phyloP scores from a whole-genome alignment of 2,329 filamentous ascomycete genomes.

The Colletotrichum filicis region DNA sequence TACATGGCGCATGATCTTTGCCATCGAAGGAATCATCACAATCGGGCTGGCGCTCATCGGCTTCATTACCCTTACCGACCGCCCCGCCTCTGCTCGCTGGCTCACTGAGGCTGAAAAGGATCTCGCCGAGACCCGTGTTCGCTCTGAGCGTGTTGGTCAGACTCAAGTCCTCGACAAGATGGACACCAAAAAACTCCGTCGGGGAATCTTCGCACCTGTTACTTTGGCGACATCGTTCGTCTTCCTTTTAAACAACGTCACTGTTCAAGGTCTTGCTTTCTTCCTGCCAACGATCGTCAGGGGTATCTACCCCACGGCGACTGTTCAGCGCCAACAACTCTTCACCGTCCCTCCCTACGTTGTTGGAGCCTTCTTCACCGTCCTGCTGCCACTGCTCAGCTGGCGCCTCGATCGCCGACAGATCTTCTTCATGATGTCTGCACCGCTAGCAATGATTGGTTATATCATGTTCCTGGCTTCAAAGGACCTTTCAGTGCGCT shows the following conservation, averaged over 20 bases:
- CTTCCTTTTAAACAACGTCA: slow-evolving; percentile 74
- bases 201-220: slow-evolving; percentile 69
- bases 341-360: slow-evolving; percentile 74
- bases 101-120: slow-evolving; percentile 71
- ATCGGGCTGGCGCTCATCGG: slow-evolving; percentile 62
- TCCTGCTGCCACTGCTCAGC: slow-evolving; percentile 66
- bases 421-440: slow-evolving; percentile 64
- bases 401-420: slow-evolving; percentile 65
- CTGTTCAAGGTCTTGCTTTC: slow-evolving; percentile 74
- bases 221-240: slow-evolving; percentile 65
- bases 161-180: slow-evolving; percentile 72
- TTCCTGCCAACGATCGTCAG: slow-evolving; percentile 73
- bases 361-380: slow-evolving; percentile 69
- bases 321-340: slow-evolving; percentile 71
- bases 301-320: slow-evolving; percentile 69
- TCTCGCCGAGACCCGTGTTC: slow-evolving; percentile 70
- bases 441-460: slow-evolving; percentile 69
- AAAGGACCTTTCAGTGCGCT: slow-evolving; percentile 58
- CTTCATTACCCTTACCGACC: slow-evolving; percentile 73
- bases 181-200: slow-evolving; percentile 65
- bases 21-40: slow-evolving; percentile 75
- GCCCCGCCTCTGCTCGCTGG: slow-evolving; percentile 74
- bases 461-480: slow-evolving; percentile 73
- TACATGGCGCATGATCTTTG: slow-evolving; percentile 77
- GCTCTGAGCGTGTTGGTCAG: slow-evolving; percentile 65